Conservation (phyloP, 345 rosid species). For the Moricandia moricandioides region DNA sequence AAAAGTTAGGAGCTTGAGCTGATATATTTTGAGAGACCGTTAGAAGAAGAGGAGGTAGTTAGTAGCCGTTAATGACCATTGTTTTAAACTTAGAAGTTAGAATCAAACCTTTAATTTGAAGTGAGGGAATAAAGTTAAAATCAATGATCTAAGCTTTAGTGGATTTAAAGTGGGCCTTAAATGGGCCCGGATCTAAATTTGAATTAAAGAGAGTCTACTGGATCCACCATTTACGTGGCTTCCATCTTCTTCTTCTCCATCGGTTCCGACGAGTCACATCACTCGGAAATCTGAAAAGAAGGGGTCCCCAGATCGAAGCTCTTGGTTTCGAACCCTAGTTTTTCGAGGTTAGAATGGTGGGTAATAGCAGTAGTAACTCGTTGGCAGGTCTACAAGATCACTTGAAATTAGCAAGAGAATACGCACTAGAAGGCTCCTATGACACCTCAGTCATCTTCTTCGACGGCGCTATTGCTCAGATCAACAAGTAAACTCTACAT, state of each 20-base stretch:
- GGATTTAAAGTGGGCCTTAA: constrained; percentile 22
- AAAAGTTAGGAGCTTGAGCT: neutral
- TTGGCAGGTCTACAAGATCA: constrained; percentile 89
- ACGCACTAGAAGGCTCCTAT: constrained; percentile 90
- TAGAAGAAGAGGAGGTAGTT: neutral
- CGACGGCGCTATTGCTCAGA: constrained; percentile 99
- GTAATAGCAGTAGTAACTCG: constrained; percentile 41
- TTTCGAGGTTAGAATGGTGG: constrained; percentile 48
- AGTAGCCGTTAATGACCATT: too few relatives aligned
- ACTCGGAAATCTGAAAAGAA: constrained; percentile 16
- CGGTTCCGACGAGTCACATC: constrained; percentile 43
- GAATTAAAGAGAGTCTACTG: constrained; percentile 22
- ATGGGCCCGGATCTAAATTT: constrained; percentile 29
- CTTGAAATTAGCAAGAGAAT: constrained; percentile 92
- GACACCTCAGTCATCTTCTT: constrained; percentile 96
- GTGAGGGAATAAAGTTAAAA: neutral
- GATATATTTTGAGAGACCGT: neutral
- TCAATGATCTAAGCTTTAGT: constrained; percentile 7
- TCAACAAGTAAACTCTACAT: constrained; percentile 71
- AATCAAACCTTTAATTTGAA: constrained; percentile 9
- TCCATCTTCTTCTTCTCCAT: constrained; percentile 24
- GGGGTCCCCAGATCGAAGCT: constrained; percentile 17
- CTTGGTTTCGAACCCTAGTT: neutral
- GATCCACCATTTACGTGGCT: constrained; percentile 25
- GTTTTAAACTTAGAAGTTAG: too few relatives aligned